A percentile compares a stretch with the other conserved stretches of the same genome.
These are phyloP conservation scores for Rhizopus sp. DNA, from an alignment of 371 early-diverging fungal genomes.

Conservation along the genomic window DNA sequence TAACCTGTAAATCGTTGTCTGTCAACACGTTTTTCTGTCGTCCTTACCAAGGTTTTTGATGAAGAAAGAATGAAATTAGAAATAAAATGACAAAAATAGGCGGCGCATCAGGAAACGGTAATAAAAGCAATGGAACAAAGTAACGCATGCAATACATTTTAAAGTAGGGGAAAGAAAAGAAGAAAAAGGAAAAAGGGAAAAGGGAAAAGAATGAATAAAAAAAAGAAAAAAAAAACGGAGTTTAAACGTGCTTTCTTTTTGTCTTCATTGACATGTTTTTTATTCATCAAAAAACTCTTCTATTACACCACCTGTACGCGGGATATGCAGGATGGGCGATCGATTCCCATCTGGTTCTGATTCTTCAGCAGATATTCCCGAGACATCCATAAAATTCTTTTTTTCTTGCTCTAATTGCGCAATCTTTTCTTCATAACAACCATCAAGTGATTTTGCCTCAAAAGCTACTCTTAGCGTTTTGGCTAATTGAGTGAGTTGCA, in stretches of 20 bases:
- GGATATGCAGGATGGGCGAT: conserved; percentile 17
- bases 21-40: background rate
- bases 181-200: background rate
- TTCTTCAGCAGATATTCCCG: conserved; percentile 11
- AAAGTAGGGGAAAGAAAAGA: background rate
- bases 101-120: conserved; percentile 71
- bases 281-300: conserved; percentile 23
- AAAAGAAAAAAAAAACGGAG: background rate
- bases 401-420: conserved; percentile 38
- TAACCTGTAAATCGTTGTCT: background rate
- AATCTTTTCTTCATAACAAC: conserved; percentile 17
- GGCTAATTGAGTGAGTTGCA: conserved; percentile 31
- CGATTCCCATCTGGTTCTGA: background rate
- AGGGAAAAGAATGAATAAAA: background rate
- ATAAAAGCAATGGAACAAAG: conserved; percentile 63
- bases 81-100: conserved; percentile 67
- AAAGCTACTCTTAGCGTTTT: conserved; percentile 27
- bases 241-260: background rate
- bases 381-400: conserved; percentile 25
- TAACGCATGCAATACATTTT: conserved; percentile 65
- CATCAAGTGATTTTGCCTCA: conserved; percentile 18
- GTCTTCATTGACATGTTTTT: background rate
- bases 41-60: conserved; percentile 68
- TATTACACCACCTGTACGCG: conserved; percentile 8
- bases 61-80: conserved; percentile 62